These are phyloP conservation scores for Exophiala spinifera DNA, from an alignment of 2,329 filamentous ascomycete genomes.

Conservation along the genomic window DNA sequence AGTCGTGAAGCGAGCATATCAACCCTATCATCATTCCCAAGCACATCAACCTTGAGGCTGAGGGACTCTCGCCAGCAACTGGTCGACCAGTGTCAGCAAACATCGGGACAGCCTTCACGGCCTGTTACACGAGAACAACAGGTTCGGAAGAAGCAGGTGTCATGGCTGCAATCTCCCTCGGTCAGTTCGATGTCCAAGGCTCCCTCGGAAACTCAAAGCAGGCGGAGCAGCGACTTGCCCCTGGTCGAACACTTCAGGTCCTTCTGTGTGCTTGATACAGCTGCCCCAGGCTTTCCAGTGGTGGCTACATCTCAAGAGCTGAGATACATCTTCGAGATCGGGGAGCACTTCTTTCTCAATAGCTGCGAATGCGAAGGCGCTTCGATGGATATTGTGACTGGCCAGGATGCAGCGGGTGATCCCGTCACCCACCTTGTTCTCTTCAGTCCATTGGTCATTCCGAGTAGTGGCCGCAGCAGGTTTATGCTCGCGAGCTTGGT, in stretches of 20 bases:
- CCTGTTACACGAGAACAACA: neutral
- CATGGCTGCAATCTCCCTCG: conserved; percentile 21
- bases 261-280: conserved; percentile 31
- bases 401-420: conserved; percentile 28
- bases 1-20: conserved; percentile 23
- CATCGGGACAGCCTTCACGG: neutral
- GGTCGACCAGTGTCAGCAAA: neutral
- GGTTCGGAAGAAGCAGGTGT: conserved; percentile 17
- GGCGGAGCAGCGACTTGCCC: neutral
- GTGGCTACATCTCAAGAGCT: conserved; percentile 29
- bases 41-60: conserved; percentile 22
- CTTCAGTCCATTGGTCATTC: conserved; percentile 28
- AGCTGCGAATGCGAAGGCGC: conserved; percentile 23
- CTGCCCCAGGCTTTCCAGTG: conserved; percentile 25
- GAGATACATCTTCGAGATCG: conserved; percentile 28
- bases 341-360: conserved; percentile 30
- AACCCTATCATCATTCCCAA: conserved; percentile 15
- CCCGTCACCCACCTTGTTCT: conserved; percentile 30
- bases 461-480: conserved; percentile 24
- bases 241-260: conserved; percentile 31
- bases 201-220: neutral
- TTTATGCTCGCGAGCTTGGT: conserved; percentile 31
- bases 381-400: conserved; percentile 29
- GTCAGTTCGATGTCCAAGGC: conserved; percentile 3
- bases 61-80: conserved; percentile 20